phyloP scores from a whole-genome alignment of 805 yeast species.

The Saccharomycopsis amapae region DNA sequence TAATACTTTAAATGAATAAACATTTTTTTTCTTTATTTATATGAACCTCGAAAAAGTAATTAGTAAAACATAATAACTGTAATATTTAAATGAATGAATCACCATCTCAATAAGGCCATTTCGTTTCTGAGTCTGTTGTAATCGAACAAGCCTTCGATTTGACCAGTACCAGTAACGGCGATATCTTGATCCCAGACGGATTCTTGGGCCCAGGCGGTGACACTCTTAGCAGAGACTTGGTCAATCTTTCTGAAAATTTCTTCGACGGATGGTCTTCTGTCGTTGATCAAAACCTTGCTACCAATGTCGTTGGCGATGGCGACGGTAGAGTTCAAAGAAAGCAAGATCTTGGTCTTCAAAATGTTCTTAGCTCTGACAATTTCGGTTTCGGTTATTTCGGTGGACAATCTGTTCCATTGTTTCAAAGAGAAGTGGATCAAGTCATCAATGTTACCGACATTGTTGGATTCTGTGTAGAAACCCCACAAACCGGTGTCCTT shows the following conservation, averaged over 20 bases:
- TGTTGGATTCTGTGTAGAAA: constrained; percentile 57
- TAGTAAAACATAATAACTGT: no score
- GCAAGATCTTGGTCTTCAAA: constrained; percentile 56
- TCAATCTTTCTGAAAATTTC: constrained; percentile 60
- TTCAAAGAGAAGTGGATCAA: constrained; percentile 73
- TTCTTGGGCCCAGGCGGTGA: constrained; percentile 67
- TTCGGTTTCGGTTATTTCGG: constrained; percentile 70
- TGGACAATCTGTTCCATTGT: constrained; percentile 81
- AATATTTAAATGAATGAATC: no score
- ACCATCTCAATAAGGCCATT: constrained; percentile 86
- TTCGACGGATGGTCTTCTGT: constrained; percentile 52
- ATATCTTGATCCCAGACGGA: constrained; percentile 80
- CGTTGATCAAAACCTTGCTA: constrained; percentile 48
- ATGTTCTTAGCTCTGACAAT: constrained; percentile 70
- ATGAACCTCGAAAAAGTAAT: no score
- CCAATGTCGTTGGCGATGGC: constrained; percentile 54
- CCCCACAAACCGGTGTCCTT: constrained; percentile 84
- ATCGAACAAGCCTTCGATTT: constrained; percentile 77
- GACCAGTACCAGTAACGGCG: constrained; percentile 79
- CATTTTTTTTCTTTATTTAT: no score
- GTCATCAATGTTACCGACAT: constrained; percentile 60
- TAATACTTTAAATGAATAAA: no score
- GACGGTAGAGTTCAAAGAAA: constrained; percentile 40
- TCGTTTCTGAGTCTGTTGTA: constrained; percentile 83
- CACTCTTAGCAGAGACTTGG: constrained; percentile 49